Percentiles rank a stretch among this genome's conserved stretches.
Conservation (phyloP, 1,284 basidiomycete species). For the Ustilago trichophora region DNA sequence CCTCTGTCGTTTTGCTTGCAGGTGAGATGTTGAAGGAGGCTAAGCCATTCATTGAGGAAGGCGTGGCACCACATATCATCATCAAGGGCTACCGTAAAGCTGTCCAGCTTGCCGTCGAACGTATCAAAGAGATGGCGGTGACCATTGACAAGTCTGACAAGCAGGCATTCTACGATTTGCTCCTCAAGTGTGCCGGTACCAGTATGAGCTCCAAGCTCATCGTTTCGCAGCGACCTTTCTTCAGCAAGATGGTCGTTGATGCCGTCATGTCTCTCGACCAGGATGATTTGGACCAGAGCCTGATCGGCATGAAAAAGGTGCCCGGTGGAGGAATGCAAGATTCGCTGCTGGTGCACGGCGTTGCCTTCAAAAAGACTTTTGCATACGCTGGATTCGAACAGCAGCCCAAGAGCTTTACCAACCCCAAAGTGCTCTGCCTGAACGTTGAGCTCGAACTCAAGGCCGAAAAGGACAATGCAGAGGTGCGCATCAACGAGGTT, state of each 20-base stretch:
- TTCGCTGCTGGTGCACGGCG: conserved; percentile 83
- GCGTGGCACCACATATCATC: conserved; percentile 95
- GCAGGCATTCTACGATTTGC: conserved; percentile 89
- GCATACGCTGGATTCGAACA: conserved; percentile 99
- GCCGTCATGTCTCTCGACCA: conserved; percentile 84
- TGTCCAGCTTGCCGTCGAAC: conserved; percentile 82
- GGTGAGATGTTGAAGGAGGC: conserved; percentile 95
- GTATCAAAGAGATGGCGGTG: conserved; percentile 88
- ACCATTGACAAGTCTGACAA: conserved; percentile 89
- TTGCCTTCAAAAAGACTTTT: conserved; percentile 99
- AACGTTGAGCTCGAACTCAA: conserved; percentile 99
- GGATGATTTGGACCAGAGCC: conserved; percentile 89
- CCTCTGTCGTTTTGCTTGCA: conserved; percentile 90
- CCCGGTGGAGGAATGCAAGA: conserved; percentile 99
- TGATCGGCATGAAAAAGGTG: conserved; percentile 99
- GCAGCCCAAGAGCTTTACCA: conserved; percentile 90
- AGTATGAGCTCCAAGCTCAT: conserved; percentile 99
- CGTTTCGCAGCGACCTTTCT: conserved; percentile 98
- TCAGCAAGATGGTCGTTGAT: conserved; percentile 98
- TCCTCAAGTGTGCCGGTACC: conserved; percentile 95
- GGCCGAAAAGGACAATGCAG: conserved; percentile 99
- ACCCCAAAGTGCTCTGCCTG: conserved; percentile 90
- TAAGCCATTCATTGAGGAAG: conserved; percentile 91
- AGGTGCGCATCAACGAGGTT: conserved; percentile 94
- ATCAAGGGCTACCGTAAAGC: conserved; percentile 95